Percentiles rank a stretch among this genome's conserved stretches.
Evolutionary conservation across 257 asterid genomes (phyloP).

Genomic region (Paraleonurus japonicus): DNA sequence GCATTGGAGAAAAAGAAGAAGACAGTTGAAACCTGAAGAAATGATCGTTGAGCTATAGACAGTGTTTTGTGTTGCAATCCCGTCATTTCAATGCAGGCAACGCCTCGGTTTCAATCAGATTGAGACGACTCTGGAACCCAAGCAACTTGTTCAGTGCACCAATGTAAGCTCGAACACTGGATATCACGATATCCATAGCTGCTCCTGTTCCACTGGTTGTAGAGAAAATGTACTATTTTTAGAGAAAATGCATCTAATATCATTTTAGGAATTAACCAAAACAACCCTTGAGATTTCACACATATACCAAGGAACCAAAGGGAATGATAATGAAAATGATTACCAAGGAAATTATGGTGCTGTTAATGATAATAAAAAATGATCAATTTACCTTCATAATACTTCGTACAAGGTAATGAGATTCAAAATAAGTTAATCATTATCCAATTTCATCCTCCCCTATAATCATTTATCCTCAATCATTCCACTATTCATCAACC

Average conservation of each 20-base stretch:
- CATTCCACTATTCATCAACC: too few species aligned
- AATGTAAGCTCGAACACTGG: conserved; percentile 77
- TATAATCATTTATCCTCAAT: too few species aligned
- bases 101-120: conserved; percentile 13
- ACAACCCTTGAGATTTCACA: not conserved
- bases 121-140: conserved; percentile 40
- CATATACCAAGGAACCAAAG: not conserved
- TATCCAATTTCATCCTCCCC: too few species aligned
- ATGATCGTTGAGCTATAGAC: conserved; percentile 16
- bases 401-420: too few species aligned
- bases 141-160: conserved; percentile 86
- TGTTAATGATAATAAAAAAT: too few species aligned
- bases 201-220: conserved; percentile 74
- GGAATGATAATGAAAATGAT: too few species aligned
- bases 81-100: conserved; percentile 2
- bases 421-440: too few species aligned
- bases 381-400: too few species aligned
- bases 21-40: not conserved
- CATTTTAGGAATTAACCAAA: not conserved
- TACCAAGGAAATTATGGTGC: too few species aligned
- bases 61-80: not conserved
- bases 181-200: conserved; percentile 71
- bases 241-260: not conserved
- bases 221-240: not conserved
- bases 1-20: not conserved